Percentiles rank a stretch among this genome's conserved stretches.
These are phyloP conservation scores for Eragrostis nindensis DNA, from an alignment of 176 grass and related monocot genomes.

Conservation along the genomic window DNA sequence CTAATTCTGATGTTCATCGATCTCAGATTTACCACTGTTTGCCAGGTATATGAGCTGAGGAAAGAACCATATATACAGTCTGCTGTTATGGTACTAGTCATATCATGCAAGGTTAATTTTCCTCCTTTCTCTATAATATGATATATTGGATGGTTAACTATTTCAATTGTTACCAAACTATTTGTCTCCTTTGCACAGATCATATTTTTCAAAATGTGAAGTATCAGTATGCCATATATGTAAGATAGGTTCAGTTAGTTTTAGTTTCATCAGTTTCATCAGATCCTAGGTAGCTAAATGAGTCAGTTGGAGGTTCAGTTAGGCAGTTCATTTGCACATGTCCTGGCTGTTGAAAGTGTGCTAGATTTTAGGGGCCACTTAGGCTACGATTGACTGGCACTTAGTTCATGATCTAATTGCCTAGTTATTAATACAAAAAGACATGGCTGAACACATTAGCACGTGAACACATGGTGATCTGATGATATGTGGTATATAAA, in stretches of 20 bases:
- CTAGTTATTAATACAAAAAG: too few species aligned
- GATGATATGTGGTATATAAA: too few species aligned
- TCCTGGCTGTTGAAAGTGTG: too few species aligned
- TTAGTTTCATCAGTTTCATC: too few species aligned
- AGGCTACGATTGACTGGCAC: too few species aligned
- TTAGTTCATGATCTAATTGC: too few species aligned
- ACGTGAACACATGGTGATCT: too few species aligned
- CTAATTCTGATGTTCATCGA: slow-evolving; percentile 22
- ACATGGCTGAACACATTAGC: too few species aligned
- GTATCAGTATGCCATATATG: not conserved
- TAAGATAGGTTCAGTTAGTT: not conserved
- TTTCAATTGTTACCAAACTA: not conserved
- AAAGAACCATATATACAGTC: slow-evolving; percentile 52
- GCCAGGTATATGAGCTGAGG: slow-evolving; percentile 61
- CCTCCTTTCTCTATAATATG: slow-evolving; percentile 2
- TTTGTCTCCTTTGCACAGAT: not conserved
- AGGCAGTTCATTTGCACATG: too few species aligned
- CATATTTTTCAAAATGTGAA: slow-evolving; percentile 21
- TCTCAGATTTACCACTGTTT: slow-evolving; percentile 28
- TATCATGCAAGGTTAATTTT: slow-evolving; percentile 81
- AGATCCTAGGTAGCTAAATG: too few species aligned
- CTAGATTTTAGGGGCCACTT: too few species aligned
- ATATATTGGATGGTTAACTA: not conserved
- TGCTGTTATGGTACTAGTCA: slow-evolving; percentile 61
- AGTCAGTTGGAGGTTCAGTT: too few species aligned